Evolutionary conservation across 1,139 yeast species (phyloP).

Genomic region (Yamadazyma pseudoaaseri): DNA sequence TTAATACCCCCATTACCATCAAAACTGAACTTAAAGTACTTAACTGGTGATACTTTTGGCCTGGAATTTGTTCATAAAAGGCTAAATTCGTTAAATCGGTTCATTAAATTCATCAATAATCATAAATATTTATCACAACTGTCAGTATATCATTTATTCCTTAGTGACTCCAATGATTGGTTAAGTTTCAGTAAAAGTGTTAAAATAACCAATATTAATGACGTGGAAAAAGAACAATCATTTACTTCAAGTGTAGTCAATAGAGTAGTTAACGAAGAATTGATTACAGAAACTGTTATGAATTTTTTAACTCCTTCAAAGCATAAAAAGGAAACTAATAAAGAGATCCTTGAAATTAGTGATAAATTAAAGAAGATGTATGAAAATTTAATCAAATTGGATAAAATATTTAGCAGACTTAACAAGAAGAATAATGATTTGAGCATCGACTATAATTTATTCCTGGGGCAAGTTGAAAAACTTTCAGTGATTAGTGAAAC

Average conservation of each 20-base stretch:
- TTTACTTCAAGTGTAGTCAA: slow-evolving; percentile 31
- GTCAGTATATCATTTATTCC: slow-evolving; percentile 69
- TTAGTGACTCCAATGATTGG: slow-evolving; percentile 82
- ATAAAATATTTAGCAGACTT: slow-evolving; percentile 71
- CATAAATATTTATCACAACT: slow-evolving; percentile 75
- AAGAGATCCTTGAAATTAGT: slow-evolving; percentile 80
- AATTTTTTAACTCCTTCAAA: slow-evolving; percentile 82
- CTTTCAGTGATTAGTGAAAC: slow-evolving; percentile 50
- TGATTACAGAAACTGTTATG: slow-evolving; percentile 82
- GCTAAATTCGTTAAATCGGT: slow-evolving; percentile 79
- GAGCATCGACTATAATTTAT: slow-evolving; percentile 68
- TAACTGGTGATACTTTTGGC: slow-evolving; percentile 91
- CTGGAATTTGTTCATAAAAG: slow-evolving; percentile 79
- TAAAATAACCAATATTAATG: slow-evolving; percentile 36
- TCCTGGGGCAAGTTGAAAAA: slow-evolving; percentile 68
- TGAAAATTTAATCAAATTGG: slow-evolving; percentile 77
- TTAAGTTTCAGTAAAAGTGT: slow-evolving; percentile 68
- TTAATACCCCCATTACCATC: slow-evolving; percentile 95
- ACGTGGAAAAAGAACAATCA: slow-evolving; percentile 21
- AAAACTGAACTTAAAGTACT: slow-evolving; percentile 83
- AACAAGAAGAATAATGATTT: slow-evolving; percentile 73
- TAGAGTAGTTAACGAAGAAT: slow-evolving; percentile 55
- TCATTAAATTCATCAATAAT: slow-evolving; percentile 65
- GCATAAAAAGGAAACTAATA: slow-evolving; percentile 64
- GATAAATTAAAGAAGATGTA: slow-evolving; percentile 81